Percentiles rank a stretch among this genome's conserved stretches.
phyloP scores from a whole-genome alignment of 2,329 filamentous ascomycete genomes.

The Fusarium agapanthi region DNA sequence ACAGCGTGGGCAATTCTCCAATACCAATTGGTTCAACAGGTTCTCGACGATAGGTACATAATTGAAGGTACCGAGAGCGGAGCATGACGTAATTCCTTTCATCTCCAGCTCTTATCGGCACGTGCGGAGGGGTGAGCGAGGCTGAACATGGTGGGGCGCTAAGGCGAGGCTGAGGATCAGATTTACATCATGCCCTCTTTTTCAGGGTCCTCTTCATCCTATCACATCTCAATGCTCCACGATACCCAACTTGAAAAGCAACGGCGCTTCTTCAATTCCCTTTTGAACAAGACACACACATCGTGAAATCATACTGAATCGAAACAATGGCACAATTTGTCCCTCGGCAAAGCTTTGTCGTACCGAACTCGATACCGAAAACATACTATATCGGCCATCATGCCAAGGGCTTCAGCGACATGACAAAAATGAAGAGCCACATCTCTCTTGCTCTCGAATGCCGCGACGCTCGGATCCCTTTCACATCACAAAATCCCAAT shows the following conservation, averaged over 20 bases:
- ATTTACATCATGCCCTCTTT: conserved; percentile 16
- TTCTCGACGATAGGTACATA: no score
- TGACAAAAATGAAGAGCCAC: conserved; percentile 84
- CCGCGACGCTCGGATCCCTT: conserved; percentile 88
- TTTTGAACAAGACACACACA: neutral
- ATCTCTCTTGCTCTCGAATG: conserved; percentile 94
- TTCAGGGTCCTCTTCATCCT: conserved; percentile 3
- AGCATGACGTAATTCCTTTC: conserved; percentile 29
- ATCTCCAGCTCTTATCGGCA: conserved; percentile 23
- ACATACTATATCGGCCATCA: conserved; percentile 98
- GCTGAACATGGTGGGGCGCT: neutral
- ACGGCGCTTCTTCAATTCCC: neutral
- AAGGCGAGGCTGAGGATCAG: conserved; percentile 29
- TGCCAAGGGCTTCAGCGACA: conserved; percentile 73
- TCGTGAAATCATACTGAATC: neutral
- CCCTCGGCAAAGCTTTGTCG: conserved; percentile 77
- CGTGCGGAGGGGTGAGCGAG: conserved; percentile 25
- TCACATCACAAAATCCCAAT: conserved; percentile 88
- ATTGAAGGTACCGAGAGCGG: no score
- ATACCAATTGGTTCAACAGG: conserved; percentile 34
- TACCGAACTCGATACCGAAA: conserved; percentile 77
- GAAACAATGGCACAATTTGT: conserved; percentile 63
- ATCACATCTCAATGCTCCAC: neutral
- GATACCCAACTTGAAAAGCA: neutral
- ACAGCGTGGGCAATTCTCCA: conserved; percentile 26